A percentile compares a stretch with the other conserved stretches of the same genome.
Evolutionary conservation across 106 monocot genomes (phyloP).

Genomic region (Xerophyta viscosa): DNA sequence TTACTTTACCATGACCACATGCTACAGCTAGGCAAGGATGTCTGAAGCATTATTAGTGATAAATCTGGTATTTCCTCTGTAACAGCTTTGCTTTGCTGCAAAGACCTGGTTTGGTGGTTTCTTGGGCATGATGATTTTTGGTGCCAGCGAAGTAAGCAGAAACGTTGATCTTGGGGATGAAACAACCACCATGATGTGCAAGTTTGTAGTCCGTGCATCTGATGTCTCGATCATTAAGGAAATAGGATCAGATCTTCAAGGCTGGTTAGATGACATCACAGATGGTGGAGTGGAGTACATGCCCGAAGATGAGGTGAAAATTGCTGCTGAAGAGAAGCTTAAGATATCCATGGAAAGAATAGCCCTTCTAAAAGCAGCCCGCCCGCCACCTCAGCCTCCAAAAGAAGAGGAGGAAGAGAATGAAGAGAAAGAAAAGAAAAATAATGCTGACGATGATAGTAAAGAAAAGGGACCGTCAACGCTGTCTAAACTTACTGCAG

Average conservation of each 20-base stretch:
- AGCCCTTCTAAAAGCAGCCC: conserved; percentile 80
- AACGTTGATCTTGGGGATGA: conserved; percentile 96
- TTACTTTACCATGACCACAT: too few relatives aligned
- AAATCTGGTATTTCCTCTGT: too few relatives aligned
- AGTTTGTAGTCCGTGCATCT: conserved; percentile 87
- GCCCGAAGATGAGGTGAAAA: conserved; percentile 92
- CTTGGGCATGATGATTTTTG: conserved; percentile 96
- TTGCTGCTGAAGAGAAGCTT: conserved; percentile 71
- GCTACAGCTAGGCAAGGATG: too few relatives aligned
- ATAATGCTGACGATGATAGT: conserved; percentile 43
- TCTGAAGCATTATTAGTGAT: too few relatives aligned
- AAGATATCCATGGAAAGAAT: conserved; percentile 86
- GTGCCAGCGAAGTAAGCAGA: conserved; percentile 95
- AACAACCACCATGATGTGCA: conserved; percentile 97
- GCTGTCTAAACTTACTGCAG: conserved; percentile 73
- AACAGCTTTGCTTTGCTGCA: conserved; percentile 85
- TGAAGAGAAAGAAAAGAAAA: conserved; percentile 30
- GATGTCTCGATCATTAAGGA: conserved; percentile 79
- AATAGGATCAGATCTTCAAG: conserved; percentile 78
- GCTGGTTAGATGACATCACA: conserved; percentile 88
- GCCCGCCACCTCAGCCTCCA: conserved; percentile 49
- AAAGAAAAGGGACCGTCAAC: conserved; percentile 74
- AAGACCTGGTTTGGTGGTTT: conserved; percentile 99
- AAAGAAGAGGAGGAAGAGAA: conserved; percentile 34
- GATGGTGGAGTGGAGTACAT: conserved; percentile 90